phyloP scores from a whole-genome alignment of 129 eudicot genomes.

The Tagetes erecta region DNA sequence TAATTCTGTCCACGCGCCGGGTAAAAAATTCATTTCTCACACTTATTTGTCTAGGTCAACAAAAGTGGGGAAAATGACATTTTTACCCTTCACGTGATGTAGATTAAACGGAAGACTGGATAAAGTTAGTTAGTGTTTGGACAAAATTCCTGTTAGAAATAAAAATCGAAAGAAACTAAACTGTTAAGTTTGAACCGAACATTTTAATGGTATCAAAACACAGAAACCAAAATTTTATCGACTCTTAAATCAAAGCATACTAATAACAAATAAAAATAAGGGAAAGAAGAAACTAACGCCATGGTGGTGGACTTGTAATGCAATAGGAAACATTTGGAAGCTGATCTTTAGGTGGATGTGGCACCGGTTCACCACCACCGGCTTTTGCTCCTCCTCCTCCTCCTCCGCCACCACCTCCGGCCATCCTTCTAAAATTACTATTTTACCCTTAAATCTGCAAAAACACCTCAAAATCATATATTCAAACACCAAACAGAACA shows the following conservation, averaged over 20 bases:
- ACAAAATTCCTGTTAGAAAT: too few relatives aligned
- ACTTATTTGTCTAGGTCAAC: too few relatives aligned
- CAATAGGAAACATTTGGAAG: slow-evolving; percentile 89
- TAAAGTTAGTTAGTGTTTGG: too few relatives aligned
- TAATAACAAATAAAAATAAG: background rate
- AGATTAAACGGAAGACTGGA: too few relatives aligned
- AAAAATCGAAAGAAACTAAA: too few relatives aligned
- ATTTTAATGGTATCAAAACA: too few relatives aligned
- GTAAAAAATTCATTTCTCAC: too few relatives aligned
- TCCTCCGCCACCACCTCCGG: slow-evolving; percentile 80
- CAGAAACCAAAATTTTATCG: too few relatives aligned
- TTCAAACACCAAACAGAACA: slow-evolving; percentile 18
- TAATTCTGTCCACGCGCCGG: too few relatives aligned
- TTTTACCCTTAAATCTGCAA: slow-evolving; percentile 42
- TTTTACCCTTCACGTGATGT: too few relatives aligned
- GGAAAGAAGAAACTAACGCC: slow-evolving; percentile 63
- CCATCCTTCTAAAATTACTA: slow-evolving; percentile 38
- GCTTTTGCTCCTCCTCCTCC: slow-evolving; percentile 67
- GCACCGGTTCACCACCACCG: slow-evolving; percentile 76
- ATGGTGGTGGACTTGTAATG: slow-evolving; percentile 93
- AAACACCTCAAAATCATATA: slow-evolving; percentile 30
- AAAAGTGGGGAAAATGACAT: too few relatives aligned
- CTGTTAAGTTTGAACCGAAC: too few relatives aligned
- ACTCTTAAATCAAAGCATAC: background rate
- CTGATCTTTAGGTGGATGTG: slow-evolving; percentile 95